Base-by-base conservation (phyloP, 108 stramenopile genomes). In the Fragilariopsis cylindrus region DNA sequence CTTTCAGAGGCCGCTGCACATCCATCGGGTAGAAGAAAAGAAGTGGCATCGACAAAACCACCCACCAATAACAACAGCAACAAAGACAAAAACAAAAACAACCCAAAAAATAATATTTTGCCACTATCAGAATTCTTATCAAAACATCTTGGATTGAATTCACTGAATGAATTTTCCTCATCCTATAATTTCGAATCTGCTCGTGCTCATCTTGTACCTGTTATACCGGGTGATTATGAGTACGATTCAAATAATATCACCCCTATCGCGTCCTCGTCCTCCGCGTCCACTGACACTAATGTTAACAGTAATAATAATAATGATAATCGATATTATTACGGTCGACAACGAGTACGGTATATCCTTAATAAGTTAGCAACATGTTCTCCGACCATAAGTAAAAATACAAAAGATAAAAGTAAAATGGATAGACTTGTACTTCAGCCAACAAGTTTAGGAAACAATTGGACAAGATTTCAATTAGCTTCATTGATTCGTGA, bases 361-460 rank as follows among this genome's bases (percentile, higher is more conserved):
- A 80, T 93, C 40, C 65, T 93, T 8, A 70, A 83, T 16, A 78
- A 80, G 43, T 54, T 82, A 39, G 16, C 81, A 40, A 56, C 47
- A 3, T n/a, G 49, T 21, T 47, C 72, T 39, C 54, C 57, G 13
- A 50, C 50, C 70, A 52, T 66, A 52, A 58, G 73, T 66, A 62
- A 72, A 73, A 43, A 64, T 4, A 76, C 68, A 2, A 13, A 49
- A 43, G 42, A 69, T 8, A 7, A 58, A 11, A 58, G 58, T 49
- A 70, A 75, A 8, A 70, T 74, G 9, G 90, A 92, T 76, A 77
- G 84, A 47, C 57, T 94, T 18, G 63, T 91, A 40, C 30, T 88
- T 9, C 93, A 94, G 63, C 87, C 89, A 0, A 94, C 93, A 2
- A 87, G 86, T 58, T 67, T 94, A 48, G 90, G 93, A 16, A 81